Evolutionary conservation across 805 yeast genomes (phyloP), one percentile per base, ranked within the genome.

Genomic region (Ogataea naganishii): DNA sequence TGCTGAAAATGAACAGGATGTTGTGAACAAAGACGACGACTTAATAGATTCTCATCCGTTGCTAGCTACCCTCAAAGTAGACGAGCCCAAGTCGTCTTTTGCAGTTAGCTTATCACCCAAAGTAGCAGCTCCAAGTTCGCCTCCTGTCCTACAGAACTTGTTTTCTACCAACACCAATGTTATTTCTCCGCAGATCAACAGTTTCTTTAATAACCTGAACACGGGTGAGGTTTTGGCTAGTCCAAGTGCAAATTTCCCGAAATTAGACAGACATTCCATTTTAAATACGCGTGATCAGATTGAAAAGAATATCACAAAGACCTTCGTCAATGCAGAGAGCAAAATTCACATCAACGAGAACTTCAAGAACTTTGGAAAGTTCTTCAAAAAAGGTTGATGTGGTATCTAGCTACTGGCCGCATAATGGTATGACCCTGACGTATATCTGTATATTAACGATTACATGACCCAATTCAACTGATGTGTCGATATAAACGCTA

Each of bases 281-380:
- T 37, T 60, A 17, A 62, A 54, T 30, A 65, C 69, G 14, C 63
- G 63, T 36, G 67, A 64, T 29, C 50, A 49, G 40, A 59, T 49
- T 12, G 61, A 54, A 58, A 70, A 50, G 52, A 65, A 53, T 57
- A 60, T 53, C 40, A 68, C 44, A 30, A 68, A 44, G 60, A 68
- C 60, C 51, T 34, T 60, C 52, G 38, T 44, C 14, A 66, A 71
- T 35, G 68, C 79, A 20, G 85, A 78, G 35, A 73, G 64, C 24
- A 73, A 73, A 33, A 75, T 75, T 16, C 77, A 61, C 48, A 76
- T 80, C 32, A 77, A 77, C 46, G 85, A 79, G 45, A 78, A 76
- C 38, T 65, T 77, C 51, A 70, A 66, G 44, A 72, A 61, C 37
- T 65, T 80, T 36, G 82, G 84, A 7, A 71, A 79, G 34, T 56